phyloP scores from a whole-genome alignment of 2,329 filamentous ascomycete genomes.

The Xylariomycetidae sp. region DNA sequence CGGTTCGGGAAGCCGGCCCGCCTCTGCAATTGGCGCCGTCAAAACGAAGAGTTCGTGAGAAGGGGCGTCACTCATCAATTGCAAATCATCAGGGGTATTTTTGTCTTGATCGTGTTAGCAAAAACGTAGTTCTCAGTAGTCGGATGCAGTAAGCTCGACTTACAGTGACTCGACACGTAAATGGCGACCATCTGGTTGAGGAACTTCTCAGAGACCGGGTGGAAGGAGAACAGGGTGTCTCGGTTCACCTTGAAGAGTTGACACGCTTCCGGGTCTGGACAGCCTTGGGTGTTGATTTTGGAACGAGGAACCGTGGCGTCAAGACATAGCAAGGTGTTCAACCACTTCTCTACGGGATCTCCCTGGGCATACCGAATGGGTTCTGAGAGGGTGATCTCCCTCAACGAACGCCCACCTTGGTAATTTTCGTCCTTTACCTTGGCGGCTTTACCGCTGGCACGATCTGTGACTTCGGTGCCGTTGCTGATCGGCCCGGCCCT shows the following conservation, averaged over 20 bases:
- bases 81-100: slow-evolving; percentile 96
- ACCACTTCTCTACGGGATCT: slow-evolving; percentile 90
- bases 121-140: too few species aligned
- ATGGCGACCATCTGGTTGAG: slow-evolving; percentile 97
- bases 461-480: slow-evolving; percentile 63
- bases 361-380: slow-evolving; percentile 92
- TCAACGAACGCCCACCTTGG: slow-evolving; percentile 67
- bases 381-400: slow-evolving; percentile 88
- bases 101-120: too few species aligned
- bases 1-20: slow-evolving; percentile 79
- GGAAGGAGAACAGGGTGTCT: slow-evolving; percentile 96
- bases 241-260: slow-evolving; percentile 92
- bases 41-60: slow-evolving; percentile 95
- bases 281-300: slow-evolving; percentile 66
- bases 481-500: slow-evolving; percentile 52
- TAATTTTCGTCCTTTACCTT: slow-evolving; percentile 56
- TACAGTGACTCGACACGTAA: slow-evolving; percentile 90
- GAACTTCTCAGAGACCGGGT: slow-evolving; percentile 94
- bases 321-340: slow-evolving; percentile 88
- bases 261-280: slow-evolving; percentile 84
- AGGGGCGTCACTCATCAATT: slow-evolving; percentile 95
- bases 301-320: slow-evolving; percentile 84
- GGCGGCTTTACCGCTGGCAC: slow-evolving; percentile 66
- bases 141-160: too few species aligned
- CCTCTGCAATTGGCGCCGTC: slow-evolving; percentile 75